phyloP scores from a whole-genome alignment of 768 basidiomycete genomes.

The Mycena latifolia region DNA sequence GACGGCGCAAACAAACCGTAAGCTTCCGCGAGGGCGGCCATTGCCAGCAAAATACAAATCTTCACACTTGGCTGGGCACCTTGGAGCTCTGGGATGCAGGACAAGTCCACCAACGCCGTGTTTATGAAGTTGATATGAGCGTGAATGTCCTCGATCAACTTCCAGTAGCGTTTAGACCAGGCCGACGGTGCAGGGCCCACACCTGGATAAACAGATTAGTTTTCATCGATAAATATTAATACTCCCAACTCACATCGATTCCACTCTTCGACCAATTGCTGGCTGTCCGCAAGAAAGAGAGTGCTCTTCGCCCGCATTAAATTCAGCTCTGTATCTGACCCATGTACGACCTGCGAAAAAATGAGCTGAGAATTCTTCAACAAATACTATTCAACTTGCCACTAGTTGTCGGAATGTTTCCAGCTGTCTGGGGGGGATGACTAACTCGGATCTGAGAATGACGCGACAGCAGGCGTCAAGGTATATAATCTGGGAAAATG shows the following conservation, averaged over 20 bases:
- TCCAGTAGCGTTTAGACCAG: conserved; percentile 29
- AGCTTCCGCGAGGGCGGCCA: conserved; percentile 21
- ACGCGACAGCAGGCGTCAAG: conserved; percentile 9
- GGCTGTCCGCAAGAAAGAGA: no score
- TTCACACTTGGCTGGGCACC: conserved; percentile 13
- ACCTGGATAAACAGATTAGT: conserved; percentile 1
- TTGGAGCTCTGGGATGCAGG: conserved; percentile 20
- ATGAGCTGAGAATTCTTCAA: no score
- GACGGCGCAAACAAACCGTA: conserved; percentile 23
- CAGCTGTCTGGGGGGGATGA: conserved; percentile 8
- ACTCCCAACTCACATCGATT: no score
- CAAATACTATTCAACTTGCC: conserved; percentile 8
- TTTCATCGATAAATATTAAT: no score
- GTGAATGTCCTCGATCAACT: conserved; percentile 23
- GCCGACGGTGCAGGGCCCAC: conserved; percentile 13
- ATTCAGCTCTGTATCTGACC: no score
- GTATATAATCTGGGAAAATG: conserved; percentile 20
- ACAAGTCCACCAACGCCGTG: conserved; percentile 19
- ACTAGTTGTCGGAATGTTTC: conserved; percentile 23
- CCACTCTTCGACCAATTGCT: no score
- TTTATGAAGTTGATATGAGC: conserved; percentile 25
- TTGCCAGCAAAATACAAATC: not conserved
- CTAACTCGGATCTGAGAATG: not conserved
- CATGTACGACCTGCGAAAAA: no score
- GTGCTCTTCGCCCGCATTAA: no score